Evolutionary conservation across 352 stramenopile species (phyloP), one percentile per base, ranked within the genome.

Genomic region (Ophiocytium majus): DNA sequence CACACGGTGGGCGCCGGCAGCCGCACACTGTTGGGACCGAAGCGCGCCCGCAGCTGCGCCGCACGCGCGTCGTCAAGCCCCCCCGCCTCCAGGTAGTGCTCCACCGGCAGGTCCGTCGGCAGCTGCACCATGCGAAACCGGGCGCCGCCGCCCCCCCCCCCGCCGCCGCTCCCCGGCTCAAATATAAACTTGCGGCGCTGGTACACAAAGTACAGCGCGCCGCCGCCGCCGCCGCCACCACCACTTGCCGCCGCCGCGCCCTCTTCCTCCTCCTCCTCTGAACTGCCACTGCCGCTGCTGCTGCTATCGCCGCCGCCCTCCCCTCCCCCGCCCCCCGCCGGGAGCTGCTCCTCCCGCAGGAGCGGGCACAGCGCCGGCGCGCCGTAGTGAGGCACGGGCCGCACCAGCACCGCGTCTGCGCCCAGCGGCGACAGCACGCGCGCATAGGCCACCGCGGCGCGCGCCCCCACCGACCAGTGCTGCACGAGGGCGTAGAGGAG

Each of bases 391-490:
- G 35, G 35, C 10, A 83, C 74, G 17, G 83, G 83, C 19, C 49
- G 76, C 0, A 87, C 83, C 10, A 87, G 79, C 33, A 87, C 83
- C 57, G 83, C 66, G 23, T 87, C 83, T 0, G 83, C 79, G 33
- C 80, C 81, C 80, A 14, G 78, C 0, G 83, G 63, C 31, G 79
- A 66, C 5, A 78, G 66, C 35, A 17, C 66, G 35, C 32, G 32
- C 35, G 66, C 32, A 14, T 43, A 34, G 31, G 5, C 81, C 36
- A 34, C 85, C 64, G 63, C 74, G 10, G 83, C 78, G 17, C 83
- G 79, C 43, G 85, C 85, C 34, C 74, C 57, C 33, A 87, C 83
- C 9, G 83, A 87, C 83, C 83, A 87, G 66, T 64, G 64, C 64
- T 81, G 80, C 10, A 76, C 83, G 34, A 87, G 83, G 14, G 78